A percentile compares a stretch with the other conserved stretches of the same genome.
phyloP scores from a whole-genome alignment of 805 yeast genomes.

The Saturnispora gosingensis region DNA sequence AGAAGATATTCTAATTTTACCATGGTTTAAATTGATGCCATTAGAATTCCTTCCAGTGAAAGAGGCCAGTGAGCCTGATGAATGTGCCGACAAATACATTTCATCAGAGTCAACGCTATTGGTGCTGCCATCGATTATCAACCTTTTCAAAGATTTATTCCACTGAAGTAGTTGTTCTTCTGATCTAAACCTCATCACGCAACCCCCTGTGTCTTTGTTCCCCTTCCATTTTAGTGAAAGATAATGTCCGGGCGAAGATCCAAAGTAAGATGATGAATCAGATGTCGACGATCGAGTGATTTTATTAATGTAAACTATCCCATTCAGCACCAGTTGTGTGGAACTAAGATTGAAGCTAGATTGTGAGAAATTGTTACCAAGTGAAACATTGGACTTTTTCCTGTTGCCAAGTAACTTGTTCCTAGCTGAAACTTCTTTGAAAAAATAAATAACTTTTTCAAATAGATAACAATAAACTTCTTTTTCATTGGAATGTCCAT shows the following conservation, averaged over 20 bases:
- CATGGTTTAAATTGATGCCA: not conserved
- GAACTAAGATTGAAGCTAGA: not conserved
- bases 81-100: slow-evolving; percentile 13
- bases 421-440: slow-evolving; percentile 48
- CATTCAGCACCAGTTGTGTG: slow-evolving; percentile 15
- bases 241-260: slow-evolving; percentile 37
- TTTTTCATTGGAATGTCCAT: slow-evolving; percentile 57
- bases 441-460: slow-evolving; percentile 54
- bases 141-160: slow-evolving; percentile 54
- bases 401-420: slow-evolving; percentile 36
- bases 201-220: slow-evolving; percentile 75
- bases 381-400: slow-evolving; percentile 20
- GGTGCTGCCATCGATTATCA: slow-evolving; percentile 23
- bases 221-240: slow-evolving; percentile 76
- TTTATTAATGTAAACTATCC: slow-evolving; percentile 24
- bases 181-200: slow-evolving; percentile 69
- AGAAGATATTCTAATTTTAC: slow-evolving; percentile 14
- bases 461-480: slow-evolving; percentile 87
- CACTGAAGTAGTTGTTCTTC: slow-evolving; percentile 82
- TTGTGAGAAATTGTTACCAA: slow-evolving; percentile 8
- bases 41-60: slow-evolving; percentile 1
- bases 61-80: slow-evolving; percentile 6
- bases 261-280: slow-evolving; percentile 25
- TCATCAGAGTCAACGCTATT: slow-evolving; percentile 7
- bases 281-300: slow-evolving; percentile 22